These are phyloP conservation scores for Leishmania lainsoni DNA, from an alignment of 208 protist species.

Conservation along the genomic window DNA sequence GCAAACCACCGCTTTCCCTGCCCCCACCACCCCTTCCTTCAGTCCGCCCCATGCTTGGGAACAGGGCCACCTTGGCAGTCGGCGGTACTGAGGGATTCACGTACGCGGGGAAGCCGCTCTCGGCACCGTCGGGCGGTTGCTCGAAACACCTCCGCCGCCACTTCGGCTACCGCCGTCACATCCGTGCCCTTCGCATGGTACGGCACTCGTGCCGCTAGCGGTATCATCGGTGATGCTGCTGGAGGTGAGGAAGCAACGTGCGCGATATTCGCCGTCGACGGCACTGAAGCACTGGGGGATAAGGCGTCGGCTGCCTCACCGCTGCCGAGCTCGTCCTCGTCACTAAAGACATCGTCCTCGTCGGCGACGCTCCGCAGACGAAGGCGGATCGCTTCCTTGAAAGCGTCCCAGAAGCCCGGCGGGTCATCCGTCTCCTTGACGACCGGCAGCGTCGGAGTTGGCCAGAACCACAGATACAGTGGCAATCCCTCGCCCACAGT, in stretches of 20 bases:
- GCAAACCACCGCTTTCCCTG: neutral
- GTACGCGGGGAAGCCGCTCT: neutral
- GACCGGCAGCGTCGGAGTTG: conserved; percentile 32
- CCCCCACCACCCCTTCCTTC: neutral
- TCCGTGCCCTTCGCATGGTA: conserved; percentile 12
- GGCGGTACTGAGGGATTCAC: conserved; percentile 7
- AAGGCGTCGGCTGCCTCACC: neutral
- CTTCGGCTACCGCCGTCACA: too few relatives aligned
- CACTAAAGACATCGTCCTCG: conserved; percentile 35
- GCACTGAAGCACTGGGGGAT: neutral
- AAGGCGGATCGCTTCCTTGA: conserved; percentile 38
- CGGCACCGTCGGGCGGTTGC: neutral
- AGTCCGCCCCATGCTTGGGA: conserved; percentile 5
- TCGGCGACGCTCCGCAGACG: conserved; percentile 53
- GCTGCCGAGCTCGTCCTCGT: conserved; percentile 19
- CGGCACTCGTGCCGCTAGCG: neutral
- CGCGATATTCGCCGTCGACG: neutral
- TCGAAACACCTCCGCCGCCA: neutral
- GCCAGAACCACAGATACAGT: conserved; percentile 35
- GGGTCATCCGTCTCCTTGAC: conserved; percentile 38
- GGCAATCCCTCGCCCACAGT: conserved; percentile 32
- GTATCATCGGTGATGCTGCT: neutral
- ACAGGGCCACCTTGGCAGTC: conserved; percentile 13
- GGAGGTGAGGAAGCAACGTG: neutral
- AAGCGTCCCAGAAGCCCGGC: conserved; percentile 41